phyloP scores from a whole-genome alignment of 768 basidiomycete genomes.

The Suillus lakei region DNA sequence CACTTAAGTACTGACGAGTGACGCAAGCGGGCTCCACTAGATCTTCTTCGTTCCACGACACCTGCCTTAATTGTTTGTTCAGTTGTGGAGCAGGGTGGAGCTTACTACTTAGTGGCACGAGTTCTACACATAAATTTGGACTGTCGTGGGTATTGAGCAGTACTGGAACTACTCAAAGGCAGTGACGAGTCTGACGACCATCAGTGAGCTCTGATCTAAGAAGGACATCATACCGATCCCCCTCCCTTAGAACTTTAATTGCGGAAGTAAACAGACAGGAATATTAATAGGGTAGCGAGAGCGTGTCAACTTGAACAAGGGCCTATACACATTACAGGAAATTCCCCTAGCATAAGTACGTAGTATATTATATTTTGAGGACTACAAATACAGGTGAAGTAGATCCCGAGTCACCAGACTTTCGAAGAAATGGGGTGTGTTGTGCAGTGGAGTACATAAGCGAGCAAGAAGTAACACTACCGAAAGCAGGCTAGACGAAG shows the following conservation, averaged over 20 bases:
- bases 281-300: background rate
- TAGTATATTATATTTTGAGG: background rate
- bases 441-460: background rate
- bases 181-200: background rate
- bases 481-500: background rate
- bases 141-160: no score
- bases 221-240: slow-evolving; percentile 14
- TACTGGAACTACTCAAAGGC: background rate
- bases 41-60: slow-evolving; percentile 8
- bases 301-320: background rate
- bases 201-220: background rate
- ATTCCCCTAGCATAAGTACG: background rate
- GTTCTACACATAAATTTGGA: background rate
- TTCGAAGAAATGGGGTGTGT: background rate
- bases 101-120: background rate
- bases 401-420: background rate
- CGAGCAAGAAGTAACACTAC: background rate
- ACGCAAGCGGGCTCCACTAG: slow-evolving; percentile 12
- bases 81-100: slow-evolving; percentile 9
- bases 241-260: slow-evolving; percentile 11
- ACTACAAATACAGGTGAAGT: background rate
- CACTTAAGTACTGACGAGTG: background rate
- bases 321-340: background rate
- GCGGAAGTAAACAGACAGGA: background rate
- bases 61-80: slow-evolving; percentile 10